Evolutionary conservation across 768 basidiomycete genomes (phyloP).

Genomic region (Trametopsis cervina): DNA sequence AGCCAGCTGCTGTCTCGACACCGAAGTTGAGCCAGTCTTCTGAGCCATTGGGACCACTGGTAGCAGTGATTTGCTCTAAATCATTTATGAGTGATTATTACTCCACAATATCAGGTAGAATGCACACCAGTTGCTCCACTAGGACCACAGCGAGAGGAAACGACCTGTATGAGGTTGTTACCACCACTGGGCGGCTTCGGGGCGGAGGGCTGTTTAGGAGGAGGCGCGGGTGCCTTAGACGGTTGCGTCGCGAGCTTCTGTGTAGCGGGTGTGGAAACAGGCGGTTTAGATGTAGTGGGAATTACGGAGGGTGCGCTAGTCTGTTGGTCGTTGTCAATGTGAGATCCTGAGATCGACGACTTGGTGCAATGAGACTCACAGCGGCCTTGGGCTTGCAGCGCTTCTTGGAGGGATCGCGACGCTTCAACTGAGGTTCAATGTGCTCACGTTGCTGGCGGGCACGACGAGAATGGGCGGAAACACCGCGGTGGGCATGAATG

Average conservation of each 20-base stretch:
- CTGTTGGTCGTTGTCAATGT: background rate
- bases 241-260: no score
- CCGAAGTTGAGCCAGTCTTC: constrained; percentile 80
- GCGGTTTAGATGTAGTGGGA: no score
- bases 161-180: constrained; percentile 11
- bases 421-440: background rate
- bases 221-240: constrained; percentile 1
- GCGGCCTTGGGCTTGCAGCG: constrained; percentile 9
- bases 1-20: constrained; percentile 44
- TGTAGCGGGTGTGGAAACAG: no score
- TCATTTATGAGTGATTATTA: background rate
- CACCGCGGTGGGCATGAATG: constrained; percentile 25
- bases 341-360: no score
- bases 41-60: constrained; percentile 62
- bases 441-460: constrained; percentile 7
- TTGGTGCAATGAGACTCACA: constrained; percentile 3
- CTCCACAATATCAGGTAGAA: no score
- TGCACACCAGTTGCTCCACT: constrained; percentile 44
- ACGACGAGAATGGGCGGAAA: constrained; percentile 30
- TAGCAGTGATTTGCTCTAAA: constrained; percentile 40
- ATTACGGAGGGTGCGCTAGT: background rate
- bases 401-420: constrained; percentile 1
- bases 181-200: constrained; percentile 4
- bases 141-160: constrained; percentile 34
- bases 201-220: background rate